A percentile compares a stretch with the other conserved stretches of the same genome.
Evolutionary conservation across 75 land plant genomes (phyloP).

Genomic region (Picea glauca): DNA sequence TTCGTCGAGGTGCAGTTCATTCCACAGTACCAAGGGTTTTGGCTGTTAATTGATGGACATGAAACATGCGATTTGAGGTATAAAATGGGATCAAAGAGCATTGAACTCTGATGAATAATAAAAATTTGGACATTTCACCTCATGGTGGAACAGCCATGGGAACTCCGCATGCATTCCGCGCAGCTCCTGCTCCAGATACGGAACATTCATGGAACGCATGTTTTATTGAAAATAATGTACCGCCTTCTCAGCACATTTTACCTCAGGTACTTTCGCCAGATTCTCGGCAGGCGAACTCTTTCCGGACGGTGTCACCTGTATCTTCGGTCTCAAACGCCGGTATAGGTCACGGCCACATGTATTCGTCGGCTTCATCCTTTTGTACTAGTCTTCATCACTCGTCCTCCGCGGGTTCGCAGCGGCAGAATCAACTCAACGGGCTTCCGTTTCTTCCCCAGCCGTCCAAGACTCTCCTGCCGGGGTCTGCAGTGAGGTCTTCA

Average conservation of each 20-base stretch:
- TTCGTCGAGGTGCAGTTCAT: neutral
- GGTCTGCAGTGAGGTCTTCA: too few species aligned
- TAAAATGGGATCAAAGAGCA: neutral
- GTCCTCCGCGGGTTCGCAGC: too few species aligned
- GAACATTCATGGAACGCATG: neutral
- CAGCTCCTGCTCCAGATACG: neutral
- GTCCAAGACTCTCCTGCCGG: too few species aligned
- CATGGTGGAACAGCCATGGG: slow-evolving; percentile 4
- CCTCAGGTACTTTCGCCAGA: too few species aligned
- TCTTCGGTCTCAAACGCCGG: too few species aligned
- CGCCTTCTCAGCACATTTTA: neutral
- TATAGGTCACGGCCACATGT: too few species aligned
- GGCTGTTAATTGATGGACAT: neutral
- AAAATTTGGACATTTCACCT: neutral
- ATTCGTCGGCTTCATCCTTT: too few species aligned
- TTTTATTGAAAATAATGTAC: neutral
- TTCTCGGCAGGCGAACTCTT: too few species aligned
- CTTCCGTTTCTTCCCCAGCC: too few species aligned
- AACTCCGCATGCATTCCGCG: neutral
- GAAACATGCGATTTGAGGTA: neutral
- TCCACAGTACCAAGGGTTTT: neutral
- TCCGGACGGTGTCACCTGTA: too few species aligned
- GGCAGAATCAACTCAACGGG: too few species aligned
- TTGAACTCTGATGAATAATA: neutral
- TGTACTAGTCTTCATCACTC: too few species aligned